Evolutionary conservation across 768 basidiomycete genomes (phyloP).

Genomic region (Tulasnella calospora): DNA sequence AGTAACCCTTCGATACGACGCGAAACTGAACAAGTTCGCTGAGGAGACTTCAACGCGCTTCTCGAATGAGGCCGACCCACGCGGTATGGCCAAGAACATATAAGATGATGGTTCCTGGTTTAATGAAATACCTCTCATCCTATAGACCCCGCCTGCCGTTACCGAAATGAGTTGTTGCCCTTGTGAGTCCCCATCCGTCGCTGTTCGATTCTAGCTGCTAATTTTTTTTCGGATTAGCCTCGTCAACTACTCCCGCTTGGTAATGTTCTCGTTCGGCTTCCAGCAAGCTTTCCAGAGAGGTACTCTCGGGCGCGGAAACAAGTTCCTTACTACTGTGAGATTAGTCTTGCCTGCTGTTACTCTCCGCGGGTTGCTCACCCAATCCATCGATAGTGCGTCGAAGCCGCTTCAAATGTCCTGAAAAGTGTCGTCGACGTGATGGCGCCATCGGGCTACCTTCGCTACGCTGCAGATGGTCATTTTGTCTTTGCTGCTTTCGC

Average conservation of each 20-base stretch:
- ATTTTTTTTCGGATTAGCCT: constrained; percentile 45
- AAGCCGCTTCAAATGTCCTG: constrained; percentile 64
- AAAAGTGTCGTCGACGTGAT: constrained; percentile 59
- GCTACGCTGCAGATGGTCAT: constrained; percentile 74
- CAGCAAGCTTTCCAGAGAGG: constrained; percentile 75
- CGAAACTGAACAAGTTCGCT: constrained; percentile 50
- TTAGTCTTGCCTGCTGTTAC: background rate
- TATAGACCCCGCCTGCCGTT: constrained; percentile 53
- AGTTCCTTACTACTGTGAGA: constrained; percentile 67
- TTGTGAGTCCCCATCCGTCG: constrained; percentile 52
- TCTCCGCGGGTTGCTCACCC: background rate
- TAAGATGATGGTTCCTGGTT: background rate
- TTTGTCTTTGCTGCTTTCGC: constrained; percentile 78
- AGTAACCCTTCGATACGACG: constrained; percentile 59
- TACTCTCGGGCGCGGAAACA: constrained; percentile 53
- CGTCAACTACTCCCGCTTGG: constrained; percentile 69
- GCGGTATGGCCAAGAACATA: constrained; percentile 40
- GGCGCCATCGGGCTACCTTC: constrained; percentile 69
- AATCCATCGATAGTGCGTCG: constrained; percentile 52
- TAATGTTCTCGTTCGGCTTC: constrained; percentile 84
- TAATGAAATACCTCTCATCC: background rate
- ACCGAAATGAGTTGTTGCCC: constrained; percentile 64
- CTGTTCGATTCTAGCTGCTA: constrained; percentile 22
- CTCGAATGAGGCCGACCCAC: constrained; percentile 53
- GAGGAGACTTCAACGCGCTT: constrained; percentile 66